Evolutionary conservation across 1,284 basidiomycete genomes (phyloP).

Genomic region (Testicularia cyperi): DNA sequence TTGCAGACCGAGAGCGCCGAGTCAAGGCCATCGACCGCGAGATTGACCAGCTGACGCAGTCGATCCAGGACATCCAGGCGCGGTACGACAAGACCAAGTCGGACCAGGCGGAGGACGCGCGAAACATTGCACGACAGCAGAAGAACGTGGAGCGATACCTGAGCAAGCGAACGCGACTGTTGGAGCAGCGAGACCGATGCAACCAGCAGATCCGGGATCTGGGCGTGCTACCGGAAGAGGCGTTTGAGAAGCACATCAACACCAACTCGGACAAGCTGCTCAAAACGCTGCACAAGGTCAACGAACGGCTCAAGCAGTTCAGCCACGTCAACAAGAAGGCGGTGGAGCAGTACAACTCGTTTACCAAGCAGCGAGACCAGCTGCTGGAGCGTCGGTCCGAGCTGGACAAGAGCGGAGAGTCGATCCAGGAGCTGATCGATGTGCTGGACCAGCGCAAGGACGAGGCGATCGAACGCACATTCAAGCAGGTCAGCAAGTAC

Average conservation of each 20-base stretch:
- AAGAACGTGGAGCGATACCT: slow-evolving; percentile 93
- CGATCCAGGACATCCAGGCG: slow-evolving; percentile 69
- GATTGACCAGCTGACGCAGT: slow-evolving; percentile 67
- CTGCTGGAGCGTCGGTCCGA: slow-evolving; percentile 82
- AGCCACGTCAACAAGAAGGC: slow-evolving; percentile 99
- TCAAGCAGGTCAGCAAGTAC: slow-evolving; percentile 94
- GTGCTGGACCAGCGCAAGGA: slow-evolving; percentile 95
- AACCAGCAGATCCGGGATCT: slow-evolving; percentile 92
- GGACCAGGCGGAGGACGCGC: slow-evolving; percentile 80
- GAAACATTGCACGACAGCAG: slow-evolving; percentile 82
- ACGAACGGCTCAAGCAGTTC: slow-evolving; percentile 91
- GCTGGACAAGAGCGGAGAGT: slow-evolving; percentile 80
- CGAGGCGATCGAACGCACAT: slow-evolving; percentile 95
- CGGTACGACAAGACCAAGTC: slow-evolving; percentile 75
- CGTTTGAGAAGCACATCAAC: slow-evolving; percentile 88
- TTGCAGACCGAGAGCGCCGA: slow-evolving; percentile 48
- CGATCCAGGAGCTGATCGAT: slow-evolving; percentile 91
- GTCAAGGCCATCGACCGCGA: slow-evolving; percentile 61
- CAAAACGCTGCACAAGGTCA: slow-evolving; percentile 83
- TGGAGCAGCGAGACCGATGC: slow-evolving; percentile 83
- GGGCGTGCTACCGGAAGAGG: slow-evolving; percentile 93
- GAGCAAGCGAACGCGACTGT: slow-evolving; percentile 81
- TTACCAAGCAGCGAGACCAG: slow-evolving; percentile 94
- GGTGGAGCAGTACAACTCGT: slow-evolving; percentile 96
- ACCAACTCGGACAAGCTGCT: slow-evolving; percentile 81